Percentiles rank a stretch among this genome's conserved stretches.
These are phyloP conservation scores for Leccinum ochraceum DNA, from an alignment of 768 basidiomycete genomes.

Conservation along the genomic window DNA sequence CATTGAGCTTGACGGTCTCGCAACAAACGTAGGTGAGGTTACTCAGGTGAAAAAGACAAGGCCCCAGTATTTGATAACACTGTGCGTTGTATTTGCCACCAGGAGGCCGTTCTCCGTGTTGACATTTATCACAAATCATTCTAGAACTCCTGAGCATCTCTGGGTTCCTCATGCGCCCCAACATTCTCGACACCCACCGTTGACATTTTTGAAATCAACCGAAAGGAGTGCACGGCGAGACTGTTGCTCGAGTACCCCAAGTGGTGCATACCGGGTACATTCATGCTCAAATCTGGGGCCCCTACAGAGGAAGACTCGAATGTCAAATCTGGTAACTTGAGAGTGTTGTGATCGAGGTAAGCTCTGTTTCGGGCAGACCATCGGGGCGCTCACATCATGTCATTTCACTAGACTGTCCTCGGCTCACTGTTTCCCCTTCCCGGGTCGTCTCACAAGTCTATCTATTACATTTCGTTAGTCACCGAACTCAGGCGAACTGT, in stretches of 20 bases:
- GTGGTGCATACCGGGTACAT: constrained; percentile 53
- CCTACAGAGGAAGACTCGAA: constrained; percentile 46
- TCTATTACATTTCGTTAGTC: constrained; percentile 78
- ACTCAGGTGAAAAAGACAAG: constrained; percentile 63
- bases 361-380: constrained; percentile 10
- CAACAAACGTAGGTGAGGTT: constrained; percentile 44
- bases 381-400: constrained; percentile 2
- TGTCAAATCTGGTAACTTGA: constrained; percentile 87
- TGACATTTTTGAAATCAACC: constrained; percentile 94
- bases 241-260: constrained; percentile 83
- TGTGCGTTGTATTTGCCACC: constrained; percentile 31
- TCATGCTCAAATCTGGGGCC: constrained; percentile 74
- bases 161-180: constrained; percentile 78
- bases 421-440: constrained; percentile 73
- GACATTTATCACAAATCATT: constrained; percentile 53
- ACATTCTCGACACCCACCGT: constrained; percentile 66
- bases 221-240: constrained; percentile 85
- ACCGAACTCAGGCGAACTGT: constrained; percentile 65
- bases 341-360: constrained; percentile 82
- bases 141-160: constrained; percentile 71
- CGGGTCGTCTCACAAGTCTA: constrained; percentile 32
- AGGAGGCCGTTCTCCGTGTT: neutral
- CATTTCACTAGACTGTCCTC: constrained; percentile 58
- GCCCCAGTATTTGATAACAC: constrained; percentile 56
- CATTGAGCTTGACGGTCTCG: constrained; percentile 74